These are phyloP conservation scores for Pythium pyrilobum DNA, from an alignment of 352 stramenopile species.

Conservation along the genomic window DNA sequence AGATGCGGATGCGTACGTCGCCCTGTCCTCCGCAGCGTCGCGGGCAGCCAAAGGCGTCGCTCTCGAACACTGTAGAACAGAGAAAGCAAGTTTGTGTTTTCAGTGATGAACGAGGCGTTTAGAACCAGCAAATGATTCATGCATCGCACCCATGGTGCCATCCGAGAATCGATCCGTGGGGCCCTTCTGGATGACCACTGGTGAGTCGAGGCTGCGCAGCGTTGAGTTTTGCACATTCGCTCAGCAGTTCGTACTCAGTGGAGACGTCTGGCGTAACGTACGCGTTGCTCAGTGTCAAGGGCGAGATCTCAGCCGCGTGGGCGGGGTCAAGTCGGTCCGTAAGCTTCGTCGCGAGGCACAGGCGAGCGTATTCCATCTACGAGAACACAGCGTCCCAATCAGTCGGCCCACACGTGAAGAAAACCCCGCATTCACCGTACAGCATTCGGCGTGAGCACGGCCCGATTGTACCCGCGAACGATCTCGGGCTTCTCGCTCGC, in stretches of 20 bases:
- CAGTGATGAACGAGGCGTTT: neutral
- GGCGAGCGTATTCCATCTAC: constrained; percentile 82
- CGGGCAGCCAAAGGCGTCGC: constrained; percentile 62
- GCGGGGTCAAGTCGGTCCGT: constrained; percentile 39
- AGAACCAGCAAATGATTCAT: too few relatives aligned
- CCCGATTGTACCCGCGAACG: constrained; percentile 56
- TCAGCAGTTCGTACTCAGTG: too few relatives aligned
- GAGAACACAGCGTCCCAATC: neutral
- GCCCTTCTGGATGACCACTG: constrained; percentile 87
- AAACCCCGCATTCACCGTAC: constrained; percentile 24
- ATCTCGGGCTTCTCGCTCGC: constrained; percentile 68
- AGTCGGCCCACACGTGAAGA: too few relatives aligned
- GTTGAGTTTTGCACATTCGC: neutral
- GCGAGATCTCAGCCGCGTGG: constrained; percentile 43
- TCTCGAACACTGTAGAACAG: constrained; percentile 38
- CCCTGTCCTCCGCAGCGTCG: constrained; percentile 89
- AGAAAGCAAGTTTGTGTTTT: neutral
- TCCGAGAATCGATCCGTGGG: constrained; percentile 76
- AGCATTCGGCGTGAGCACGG: constrained; percentile 94
- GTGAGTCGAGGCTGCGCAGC: constrained; percentile 52
- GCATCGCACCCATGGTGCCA: constrained; percentile 43
- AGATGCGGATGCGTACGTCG: constrained; percentile 83
- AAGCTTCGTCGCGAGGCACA: constrained; percentile 50
- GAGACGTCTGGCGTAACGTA: too few relatives aligned
- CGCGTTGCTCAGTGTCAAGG: constrained; percentile 47